Percentiles rank a stretch among this genome's conserved stretches.
Evolutionary conservation across 768 basidiomycete species (phyloP).

Genomic region (Jaapia argillacea): DNA sequence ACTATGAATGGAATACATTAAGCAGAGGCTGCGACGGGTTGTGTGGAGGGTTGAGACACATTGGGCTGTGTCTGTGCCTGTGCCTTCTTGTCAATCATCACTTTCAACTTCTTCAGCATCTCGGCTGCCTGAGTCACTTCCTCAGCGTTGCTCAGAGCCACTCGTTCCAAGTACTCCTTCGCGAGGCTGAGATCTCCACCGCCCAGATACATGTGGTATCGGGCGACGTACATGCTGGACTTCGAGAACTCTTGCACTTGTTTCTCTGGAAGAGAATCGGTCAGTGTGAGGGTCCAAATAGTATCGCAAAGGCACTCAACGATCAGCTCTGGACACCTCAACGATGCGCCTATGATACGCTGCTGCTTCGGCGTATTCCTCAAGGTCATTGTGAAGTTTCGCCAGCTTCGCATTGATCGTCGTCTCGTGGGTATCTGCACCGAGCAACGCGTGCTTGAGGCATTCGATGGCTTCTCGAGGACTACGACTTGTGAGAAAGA

Average conservation of each 20-base stretch:
- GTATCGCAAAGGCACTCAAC: conserved; percentile 30
- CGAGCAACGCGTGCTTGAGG: conserved; percentile 79
- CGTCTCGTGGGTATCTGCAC: conserved; percentile 70
- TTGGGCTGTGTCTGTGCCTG: not conserved
- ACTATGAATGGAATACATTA: too few relatives aligned
- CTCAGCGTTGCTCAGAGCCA: conserved; percentile 73
- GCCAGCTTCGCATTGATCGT: conserved; percentile 68
- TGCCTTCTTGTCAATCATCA: conserved; percentile 17
- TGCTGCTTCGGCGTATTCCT: conserved; percentile 58
- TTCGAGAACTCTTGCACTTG: conserved; percentile 72
- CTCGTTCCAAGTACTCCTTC: conserved; percentile 58
- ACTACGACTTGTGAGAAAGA: conserved; percentile 27
- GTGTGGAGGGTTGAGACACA: too few relatives aligned
- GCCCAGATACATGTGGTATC: conserved; percentile 56
- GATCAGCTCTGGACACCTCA: conserved; percentile 55
- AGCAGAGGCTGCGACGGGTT: too few relatives aligned
- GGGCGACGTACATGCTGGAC: conserved; percentile 79
- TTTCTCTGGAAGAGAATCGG: conserved; percentile 34
- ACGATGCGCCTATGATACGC: conserved; percentile 77
- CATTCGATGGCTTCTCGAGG: conserved; percentile 85
- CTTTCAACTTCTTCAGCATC: conserved; percentile 49
- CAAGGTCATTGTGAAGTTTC: conserved; percentile 53
- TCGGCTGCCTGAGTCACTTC: conserved; percentile 71
- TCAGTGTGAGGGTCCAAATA: conserved; percentile 1
- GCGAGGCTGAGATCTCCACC: conserved; percentile 64